phyloP scores from a whole-genome alignment of 2,329 filamentous ascomycete genomes.

The Tolypocladium pustulatum region DNA sequence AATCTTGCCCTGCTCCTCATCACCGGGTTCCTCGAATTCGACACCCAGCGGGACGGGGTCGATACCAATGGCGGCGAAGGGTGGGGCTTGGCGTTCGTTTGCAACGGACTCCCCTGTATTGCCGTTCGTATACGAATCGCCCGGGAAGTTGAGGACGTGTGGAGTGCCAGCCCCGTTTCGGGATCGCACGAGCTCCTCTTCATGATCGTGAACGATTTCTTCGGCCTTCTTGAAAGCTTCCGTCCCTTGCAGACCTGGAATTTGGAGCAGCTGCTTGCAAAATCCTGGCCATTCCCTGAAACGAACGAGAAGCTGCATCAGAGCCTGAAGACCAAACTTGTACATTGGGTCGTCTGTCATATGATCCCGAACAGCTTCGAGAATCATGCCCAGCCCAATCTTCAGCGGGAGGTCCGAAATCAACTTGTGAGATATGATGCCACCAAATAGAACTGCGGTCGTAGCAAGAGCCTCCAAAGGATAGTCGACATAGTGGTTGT shows the following conservation, averaged over 20 bases:
- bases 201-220: slow-evolving; percentile 62
- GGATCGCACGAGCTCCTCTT: slow-evolving; percentile 47
- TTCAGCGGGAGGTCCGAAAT: slow-evolving; percentile 85
- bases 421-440: slow-evolving; percentile 88
- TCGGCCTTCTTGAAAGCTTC: slow-evolving; percentile 77
- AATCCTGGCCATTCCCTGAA: slow-evolving; percentile 94
- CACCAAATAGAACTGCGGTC: slow-evolving; percentile 91
- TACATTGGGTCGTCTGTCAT: slow-evolving; percentile 83
- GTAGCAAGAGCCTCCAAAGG: slow-evolving; percentile 92
- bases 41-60: slow-evolving; percentile 55
- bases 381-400: slow-evolving; percentile 91
- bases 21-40: slow-evolving; percentile 70
- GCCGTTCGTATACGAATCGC: slow-evolving; percentile 57
- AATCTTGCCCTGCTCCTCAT: slow-evolving; percentile 82
- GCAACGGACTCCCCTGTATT: slow-evolving; percentile 50
- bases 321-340: slow-evolving; percentile 91
- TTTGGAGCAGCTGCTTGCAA: slow-evolving; percentile 73
- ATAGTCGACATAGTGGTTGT: slow-evolving; percentile 89
- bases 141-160: slow-evolving; percentile 24
- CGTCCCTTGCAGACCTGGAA: slow-evolving; percentile 72
- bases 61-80: slow-evolving; percentile 70
- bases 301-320: slow-evolving; percentile 76
- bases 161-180: slow-evolving; percentile 38
- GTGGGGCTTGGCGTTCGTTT: slow-evolving; percentile 51
- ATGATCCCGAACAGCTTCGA: slow-evolving; percentile 89